These are phyloP conservation scores for Acidiella bohemica DNA, from an alignment of 495 filamentous ascomycete genomes.

Conservation along the genomic window DNA sequence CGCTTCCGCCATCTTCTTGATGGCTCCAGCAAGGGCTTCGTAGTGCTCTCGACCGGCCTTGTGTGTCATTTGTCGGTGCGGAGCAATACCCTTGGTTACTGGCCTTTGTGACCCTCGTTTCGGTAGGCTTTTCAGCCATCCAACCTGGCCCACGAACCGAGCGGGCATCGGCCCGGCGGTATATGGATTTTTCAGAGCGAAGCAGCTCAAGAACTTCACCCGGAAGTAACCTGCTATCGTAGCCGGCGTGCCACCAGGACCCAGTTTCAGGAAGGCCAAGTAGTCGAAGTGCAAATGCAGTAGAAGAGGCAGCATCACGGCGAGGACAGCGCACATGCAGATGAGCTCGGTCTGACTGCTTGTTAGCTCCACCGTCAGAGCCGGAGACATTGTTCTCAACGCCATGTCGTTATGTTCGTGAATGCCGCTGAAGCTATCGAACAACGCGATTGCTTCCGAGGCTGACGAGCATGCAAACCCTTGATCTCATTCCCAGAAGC, in stretches of 20 bases:
- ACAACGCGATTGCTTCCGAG: too few relatives aligned
- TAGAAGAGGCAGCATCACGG: slow-evolving; percentile 38
- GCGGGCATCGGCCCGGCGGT: slow-evolving; percentile 8
- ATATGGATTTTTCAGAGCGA: slow-evolving; percentile 41
- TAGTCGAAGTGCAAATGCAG: slow-evolving; percentile 57
- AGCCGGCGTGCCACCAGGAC: slow-evolving; percentile 66
- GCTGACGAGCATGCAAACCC: too few relatives aligned
- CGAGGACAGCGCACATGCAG: too few relatives aligned
- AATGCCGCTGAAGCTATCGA: too few relatives aligned
- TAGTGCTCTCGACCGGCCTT: slow-evolving; percentile 40
- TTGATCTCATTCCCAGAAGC: too few relatives aligned
- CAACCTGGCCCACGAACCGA: slow-evolving; percentile 20
- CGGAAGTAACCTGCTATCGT: slow-evolving; percentile 59
- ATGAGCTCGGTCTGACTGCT: too few relatives aligned
- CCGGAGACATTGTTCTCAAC: too few relatives aligned
- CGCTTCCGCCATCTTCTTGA: slow-evolving; percentile 37
- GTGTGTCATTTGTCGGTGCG: slow-evolving; percentile 64
- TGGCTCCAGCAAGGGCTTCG: slow-evolving; percentile 33
- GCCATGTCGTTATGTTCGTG: too few relatives aligned
- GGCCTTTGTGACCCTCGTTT: slow-evolving; percentile 50
- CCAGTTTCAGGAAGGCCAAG: slow-evolving; percentile 58
- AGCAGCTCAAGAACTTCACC: slow-evolving; percentile 45
- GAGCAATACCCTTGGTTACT: slow-evolving; percentile 56
- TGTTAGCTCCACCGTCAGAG: too few relatives aligned
- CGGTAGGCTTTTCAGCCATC: slow-evolving; percentile 40